Conservation (phyloP, 1,139 yeast species). For the Eremothecium cymbalariae region DNA sequence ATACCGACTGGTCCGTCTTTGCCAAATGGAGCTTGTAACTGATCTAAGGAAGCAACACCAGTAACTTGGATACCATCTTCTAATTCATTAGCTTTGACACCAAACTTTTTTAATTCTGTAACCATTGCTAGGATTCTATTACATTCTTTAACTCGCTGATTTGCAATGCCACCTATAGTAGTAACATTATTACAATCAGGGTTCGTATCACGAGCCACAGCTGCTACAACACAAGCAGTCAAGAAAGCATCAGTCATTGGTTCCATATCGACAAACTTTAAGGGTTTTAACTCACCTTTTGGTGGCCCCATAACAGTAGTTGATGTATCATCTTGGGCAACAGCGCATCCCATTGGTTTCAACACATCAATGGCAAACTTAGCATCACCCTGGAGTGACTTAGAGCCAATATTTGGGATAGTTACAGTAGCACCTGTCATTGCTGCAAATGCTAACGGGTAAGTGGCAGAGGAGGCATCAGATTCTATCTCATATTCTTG, state of each 20-base stretch:
- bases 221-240: constrained; percentile 95
- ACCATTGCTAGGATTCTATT: constrained; percentile 95
- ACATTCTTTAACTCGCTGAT: constrained; percentile 96
- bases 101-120: constrained; percentile 77
- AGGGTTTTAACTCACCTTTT: constrained; percentile 56
- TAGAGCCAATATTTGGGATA: constrained; percentile 86
- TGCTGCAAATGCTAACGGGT: constrained; percentile 98
- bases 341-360: constrained; percentile 91
- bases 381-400: constrained; percentile 95
- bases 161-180: constrained; percentile 88
- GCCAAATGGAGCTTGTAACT: constrained; percentile 43
- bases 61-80: constrained; percentile 88
- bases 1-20: constrained; percentile 46
- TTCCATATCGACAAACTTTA: constrained; percentile 86
- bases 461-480: constrained; percentile 98
- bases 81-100: constrained; percentile 74
- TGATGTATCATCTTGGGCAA: constrained; percentile 69
- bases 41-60: constrained; percentile 46
- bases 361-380: constrained; percentile 90
- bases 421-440: constrained; percentile 89
- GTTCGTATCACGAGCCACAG: constrained; percentile 48
- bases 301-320: constrained; percentile 92
- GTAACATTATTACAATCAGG: constrained; percentile 43
- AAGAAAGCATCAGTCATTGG: constrained; percentile 99
- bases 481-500: constrained; percentile 81